phyloP scores from a whole-genome alignment of 805 yeast genomes.

The Clavispora asparagi region DNA sequence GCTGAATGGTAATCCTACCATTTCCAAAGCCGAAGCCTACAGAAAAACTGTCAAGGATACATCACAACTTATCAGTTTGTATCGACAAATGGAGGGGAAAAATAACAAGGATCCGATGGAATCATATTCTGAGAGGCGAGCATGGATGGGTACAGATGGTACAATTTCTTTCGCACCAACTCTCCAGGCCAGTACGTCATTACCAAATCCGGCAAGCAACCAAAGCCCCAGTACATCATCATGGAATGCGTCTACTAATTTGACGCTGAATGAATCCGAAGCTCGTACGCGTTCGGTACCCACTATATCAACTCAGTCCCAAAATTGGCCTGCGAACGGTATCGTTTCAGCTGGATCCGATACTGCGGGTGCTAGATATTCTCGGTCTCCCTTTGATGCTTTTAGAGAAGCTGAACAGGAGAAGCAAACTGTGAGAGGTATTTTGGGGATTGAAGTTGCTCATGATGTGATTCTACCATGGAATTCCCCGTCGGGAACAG shows the following conservation, averaged over 20 bases:
- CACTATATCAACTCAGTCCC: not conserved
- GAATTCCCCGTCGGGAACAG: conserved; percentile 1
- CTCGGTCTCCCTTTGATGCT: conserved; percentile 18
- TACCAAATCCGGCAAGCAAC: not conserved
- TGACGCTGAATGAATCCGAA: not conserved
- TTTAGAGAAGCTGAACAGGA: not conserved
- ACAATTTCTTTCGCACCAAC: not conserved
- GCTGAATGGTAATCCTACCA: not conserved
- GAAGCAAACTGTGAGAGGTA: conserved; percentile 16
- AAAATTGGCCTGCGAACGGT: not conserved
- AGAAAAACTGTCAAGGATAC: not conserved
- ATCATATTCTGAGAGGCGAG: not conserved
- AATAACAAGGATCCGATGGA: not conserved
- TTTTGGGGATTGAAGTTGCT: conserved; percentile 19
- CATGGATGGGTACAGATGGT: conserved; percentile 1
- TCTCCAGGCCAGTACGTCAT: not conserved
- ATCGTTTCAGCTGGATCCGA: not conserved
- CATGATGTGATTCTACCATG: conserved; percentile 6
- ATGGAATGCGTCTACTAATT: not conserved
- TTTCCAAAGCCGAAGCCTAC: not conserved
- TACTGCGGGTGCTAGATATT: conserved; percentile 4
- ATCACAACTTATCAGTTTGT: not conserved
- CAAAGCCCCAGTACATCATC: not conserved
- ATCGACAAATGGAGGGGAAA: not conserved
- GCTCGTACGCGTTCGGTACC: not conserved